Evolutionary conservation across 352 stramenopile species (phyloP).

Genomic region (Phytophthora litchii): DNA sequence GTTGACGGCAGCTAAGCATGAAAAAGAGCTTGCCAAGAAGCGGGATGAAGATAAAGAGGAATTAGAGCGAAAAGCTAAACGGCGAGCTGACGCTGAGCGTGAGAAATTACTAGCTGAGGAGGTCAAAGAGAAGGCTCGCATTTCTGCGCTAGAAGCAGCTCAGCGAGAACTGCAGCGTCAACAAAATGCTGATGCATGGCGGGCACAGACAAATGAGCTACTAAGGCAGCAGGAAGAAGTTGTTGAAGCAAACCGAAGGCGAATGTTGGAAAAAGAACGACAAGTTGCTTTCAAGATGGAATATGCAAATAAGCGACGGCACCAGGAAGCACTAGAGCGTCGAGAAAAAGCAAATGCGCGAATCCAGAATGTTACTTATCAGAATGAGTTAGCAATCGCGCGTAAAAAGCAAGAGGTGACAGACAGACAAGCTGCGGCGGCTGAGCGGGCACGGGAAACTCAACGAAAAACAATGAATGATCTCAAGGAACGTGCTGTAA

Average conservation of each 20-base stretch:
- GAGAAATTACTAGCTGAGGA: slow-evolving; percentile 54
- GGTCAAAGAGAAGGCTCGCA: slow-evolving; percentile 37
- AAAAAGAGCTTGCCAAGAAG: slow-evolving; percentile 66
- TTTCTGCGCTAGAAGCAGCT: slow-evolving; percentile 47
- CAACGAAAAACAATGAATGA: slow-evolving; percentile 61
- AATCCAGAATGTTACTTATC: slow-evolving; percentile 57
- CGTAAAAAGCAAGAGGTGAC: slow-evolving; percentile 72
- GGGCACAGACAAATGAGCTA: slow-evolving; percentile 63
- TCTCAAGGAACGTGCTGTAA: slow-evolving; percentile 59
- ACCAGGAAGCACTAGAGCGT: slow-evolving; percentile 59
- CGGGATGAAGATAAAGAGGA: slow-evolving; percentile 66
- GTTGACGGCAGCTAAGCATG: slow-evolving; percentile 62
- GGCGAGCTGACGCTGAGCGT: slow-evolving; percentile 54
- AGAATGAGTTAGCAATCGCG: slow-evolving; percentile 66
- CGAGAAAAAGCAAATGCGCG: slow-evolving; percentile 57
- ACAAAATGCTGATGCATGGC: slow-evolving; percentile 75
- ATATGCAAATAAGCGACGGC: slow-evolving; percentile 45
- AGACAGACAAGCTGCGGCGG: slow-evolving; percentile 57
- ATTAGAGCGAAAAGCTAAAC: slow-evolving; percentile 37
- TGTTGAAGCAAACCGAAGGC: slow-evolving; percentile 47
- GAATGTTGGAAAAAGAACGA: slow-evolving; percentile 72
- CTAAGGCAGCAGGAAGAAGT: slow-evolving; percentile 69
- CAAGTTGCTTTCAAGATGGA: slow-evolving; percentile 71
- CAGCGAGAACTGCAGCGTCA: slow-evolving; percentile 63
- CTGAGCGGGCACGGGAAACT: slow-evolving; percentile 60